Conservation (phyloP, 2,329 filamentous ascomycete species). For the Cercospora zeina region DNA sequence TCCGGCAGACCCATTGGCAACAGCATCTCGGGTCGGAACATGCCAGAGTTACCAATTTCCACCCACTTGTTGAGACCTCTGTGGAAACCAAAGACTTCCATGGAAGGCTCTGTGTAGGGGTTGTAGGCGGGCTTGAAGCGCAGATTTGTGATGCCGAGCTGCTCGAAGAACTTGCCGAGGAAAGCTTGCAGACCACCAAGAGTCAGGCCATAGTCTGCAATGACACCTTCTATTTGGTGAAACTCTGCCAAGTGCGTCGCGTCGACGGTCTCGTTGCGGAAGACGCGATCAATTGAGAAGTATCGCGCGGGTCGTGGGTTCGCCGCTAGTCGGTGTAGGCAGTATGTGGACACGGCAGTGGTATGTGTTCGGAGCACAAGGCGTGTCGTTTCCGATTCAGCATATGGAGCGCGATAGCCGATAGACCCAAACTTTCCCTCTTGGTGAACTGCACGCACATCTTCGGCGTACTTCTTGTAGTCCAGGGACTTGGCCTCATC, state of each 20-base stretch:
- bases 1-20: constrained; percentile 90
- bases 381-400: constrained; percentile 77
- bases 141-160: constrained; percentile 86
- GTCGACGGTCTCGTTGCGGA: constrained; percentile 96
- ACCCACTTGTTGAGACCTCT: constrained; percentile 85
- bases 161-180: constrained; percentile 92
- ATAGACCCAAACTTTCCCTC: constrained; percentile 90
- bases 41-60: constrained; percentile 96
- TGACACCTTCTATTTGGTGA: constrained; percentile 97
- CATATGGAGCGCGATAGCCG: constrained; percentile 95
- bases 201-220: constrained; percentile 91
- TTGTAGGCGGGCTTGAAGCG: constrained; percentile 98
- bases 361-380: constrained; percentile 95
- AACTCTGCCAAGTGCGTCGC: constrained; percentile 97
- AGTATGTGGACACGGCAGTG: constrained; percentile 84
- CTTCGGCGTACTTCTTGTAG: constrained; percentile 85
- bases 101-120: constrained; percentile 89
- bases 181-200: constrained; percentile 91
- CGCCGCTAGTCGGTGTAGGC: constrained; percentile 84
- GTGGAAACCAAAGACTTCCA: constrained; percentile 98
- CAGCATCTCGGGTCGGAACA: constrained; percentile 98
- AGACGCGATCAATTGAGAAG: constrained; percentile 98
- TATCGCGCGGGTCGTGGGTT: constrained; percentile 86
- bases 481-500: constrained; percentile 50
- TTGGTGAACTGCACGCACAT: constrained; percentile 84